Base-by-base conservation (phyloP, 2,329 filamentous ascomycete genomes). In the Conoideocrella luteorostrata region DNA sequence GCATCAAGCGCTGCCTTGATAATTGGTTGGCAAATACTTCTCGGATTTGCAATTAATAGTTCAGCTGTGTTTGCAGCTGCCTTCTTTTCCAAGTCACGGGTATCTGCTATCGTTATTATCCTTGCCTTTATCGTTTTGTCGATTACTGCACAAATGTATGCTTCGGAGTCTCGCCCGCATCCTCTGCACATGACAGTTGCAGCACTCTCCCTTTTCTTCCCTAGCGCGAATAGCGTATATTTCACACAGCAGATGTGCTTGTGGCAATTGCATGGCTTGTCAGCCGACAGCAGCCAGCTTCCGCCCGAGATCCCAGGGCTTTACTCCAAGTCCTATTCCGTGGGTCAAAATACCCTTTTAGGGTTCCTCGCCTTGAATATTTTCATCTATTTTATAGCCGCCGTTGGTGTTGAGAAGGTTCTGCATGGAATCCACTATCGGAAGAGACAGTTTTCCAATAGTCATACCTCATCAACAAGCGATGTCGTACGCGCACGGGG, bases 361-460 rank as follows among this genome's bases (percentile, higher is more conserved):
- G 52, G 54, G 7, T 53, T 63, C 21, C 48, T 66, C n/a, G 49
- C 50, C 11, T 26, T 62, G 13, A 57, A 65, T 18, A 62, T 65
- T 28, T 11, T 67, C 30, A 39, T 56, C 7, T 65, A 66, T 44
- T 50, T 59, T 4, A 22, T 61, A 2, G 49, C 62, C 5, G 60
- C 61, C 11, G 45, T 65, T 23, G 15, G 62, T 4, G 51, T 61
- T 7, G 64, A 69, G 50, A 49, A 52, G 23, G 29, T 48, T 11
- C 39, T 62, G 18, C 60, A 67, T 41, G 64, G 64, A 4, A 62
- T 65, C 40, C 60, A 62, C 45, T 60, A 57, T 33, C 55, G 50
- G n/a, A 53, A 51, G 23, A 53, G 60, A 34, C 29, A 5, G 13
- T 59, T 59, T 32, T 54, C 47, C 9, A 51, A 50, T 17, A 52